A percentile compares a stretch with the other conserved stretches of the same genome.
Conservation (phyloP, 2,329 filamentous ascomycete genomes). For the Aspergillus carbonarius region DNA sequence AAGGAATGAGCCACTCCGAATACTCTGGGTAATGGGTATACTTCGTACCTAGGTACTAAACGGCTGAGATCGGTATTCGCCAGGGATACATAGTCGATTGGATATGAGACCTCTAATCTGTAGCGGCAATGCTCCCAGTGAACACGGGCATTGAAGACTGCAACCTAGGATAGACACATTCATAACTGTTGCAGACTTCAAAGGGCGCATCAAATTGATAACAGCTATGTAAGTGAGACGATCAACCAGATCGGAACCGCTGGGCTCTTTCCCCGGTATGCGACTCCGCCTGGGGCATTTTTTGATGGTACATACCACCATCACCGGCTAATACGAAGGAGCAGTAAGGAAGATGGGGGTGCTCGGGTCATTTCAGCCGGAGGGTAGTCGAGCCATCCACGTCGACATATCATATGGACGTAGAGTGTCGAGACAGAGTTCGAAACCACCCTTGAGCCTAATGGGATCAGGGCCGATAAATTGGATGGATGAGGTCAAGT, state of each 20-base stretch:
- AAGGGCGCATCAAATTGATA: constrained; percentile 15
- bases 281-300: constrained; percentile 20
- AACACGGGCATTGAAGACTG: not conserved
- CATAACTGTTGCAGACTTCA: constrained; percentile 14
- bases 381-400: constrained; percentile 10
- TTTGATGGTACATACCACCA: constrained; percentile 25
- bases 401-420: constrained; percentile 16
- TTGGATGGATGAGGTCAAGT: not conserved
- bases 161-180: constrained; percentile 2
- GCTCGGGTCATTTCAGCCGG: constrained; percentile 20
- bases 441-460: constrained; percentile 7
- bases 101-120: not conserved
- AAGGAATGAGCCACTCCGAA: constrained; percentile 12
- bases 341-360: constrained; percentile 17
- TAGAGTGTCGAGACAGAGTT: not conserved
- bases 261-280: constrained; percentile 32
- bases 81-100: not conserved
- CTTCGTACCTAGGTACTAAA: too few relatives aligned
- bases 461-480: constrained; percentile 5
- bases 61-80: not conserved
- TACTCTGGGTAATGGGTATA: constrained; percentile 8
- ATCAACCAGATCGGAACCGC: constrained; percentile 28
- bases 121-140: not conserved
- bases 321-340: constrained; percentile 20
- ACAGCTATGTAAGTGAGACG: constrained; percentile 16